phyloP scores from a whole-genome alignment of 2,329 filamentous ascomycete species.

The Bisporella sp. region DNA sequence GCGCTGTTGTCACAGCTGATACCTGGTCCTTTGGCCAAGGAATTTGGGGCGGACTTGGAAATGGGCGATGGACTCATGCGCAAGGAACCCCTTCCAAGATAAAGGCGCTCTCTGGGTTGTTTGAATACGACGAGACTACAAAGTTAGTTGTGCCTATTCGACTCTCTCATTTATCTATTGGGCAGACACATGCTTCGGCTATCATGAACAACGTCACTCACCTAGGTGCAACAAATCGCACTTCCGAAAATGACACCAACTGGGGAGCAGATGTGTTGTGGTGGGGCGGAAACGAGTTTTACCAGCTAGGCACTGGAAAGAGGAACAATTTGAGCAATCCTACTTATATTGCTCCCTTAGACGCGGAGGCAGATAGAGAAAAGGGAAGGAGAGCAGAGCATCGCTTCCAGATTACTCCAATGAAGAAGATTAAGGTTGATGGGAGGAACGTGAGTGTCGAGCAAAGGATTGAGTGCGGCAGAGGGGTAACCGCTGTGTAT shows the following conservation, averaged over 20 bases:
- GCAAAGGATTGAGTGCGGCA: slow-evolving; percentile 83
- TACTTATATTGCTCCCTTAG: slow-evolving; percentile 70
- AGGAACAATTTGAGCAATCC: slow-evolving; percentile 73
- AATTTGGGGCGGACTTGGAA: slow-evolving; percentile 76
- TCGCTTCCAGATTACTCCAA: slow-evolving; percentile 75
- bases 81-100: slow-evolving; percentile 73
- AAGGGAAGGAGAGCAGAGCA: slow-evolving; percentile 60
- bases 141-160: slow-evolving; percentile 70
- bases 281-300: slow-evolving; percentile 94
- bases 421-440: slow-evolving; percentile 60
- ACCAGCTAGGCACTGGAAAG: slow-evolving; percentile 87
- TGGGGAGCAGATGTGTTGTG: slow-evolving; percentile 86
- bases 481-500: slow-evolving; percentile 76
- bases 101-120: slow-evolving; percentile 73
- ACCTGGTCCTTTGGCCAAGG: slow-evolving; percentile 85
- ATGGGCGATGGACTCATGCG: slow-evolving; percentile 82
- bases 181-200: slow-evolving; percentile 73
- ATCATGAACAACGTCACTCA: slow-evolving; percentile 76
- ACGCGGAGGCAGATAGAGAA: slow-evolving; percentile 54
- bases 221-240: slow-evolving; percentile 37
- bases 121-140: slow-evolving; percentile 74
- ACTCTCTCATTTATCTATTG: slow-evolving; percentile 64
- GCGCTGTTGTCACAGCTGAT: slow-evolving; percentile 57
- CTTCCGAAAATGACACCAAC: slow-evolving; percentile 64
- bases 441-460: slow-evolving; percentile 70